Evolutionary conservation across 768 basidiomycete species (phyloP).

Genomic region (Psilocybe sp.): DNA sequence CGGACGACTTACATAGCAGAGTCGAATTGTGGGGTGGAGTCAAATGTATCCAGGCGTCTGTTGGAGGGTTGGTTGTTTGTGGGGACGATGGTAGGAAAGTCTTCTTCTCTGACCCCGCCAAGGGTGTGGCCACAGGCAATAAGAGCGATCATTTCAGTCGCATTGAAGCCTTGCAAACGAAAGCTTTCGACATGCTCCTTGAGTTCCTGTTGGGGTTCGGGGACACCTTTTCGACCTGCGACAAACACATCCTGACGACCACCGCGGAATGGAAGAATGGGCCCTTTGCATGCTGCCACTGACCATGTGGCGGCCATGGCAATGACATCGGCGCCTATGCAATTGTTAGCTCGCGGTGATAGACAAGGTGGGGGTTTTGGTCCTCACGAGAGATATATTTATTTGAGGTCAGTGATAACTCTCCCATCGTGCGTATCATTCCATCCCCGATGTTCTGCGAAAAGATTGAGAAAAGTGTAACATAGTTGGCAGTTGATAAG

Average conservation of each 20-base stretch:
- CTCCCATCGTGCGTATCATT: slow-evolving; percentile 32
- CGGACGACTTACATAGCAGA: slow-evolving; percentile 27
- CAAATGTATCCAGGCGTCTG: slow-evolving; percentile 26
- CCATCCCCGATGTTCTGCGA: slow-evolving; percentile 37
- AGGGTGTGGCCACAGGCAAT: slow-evolving; percentile 45
- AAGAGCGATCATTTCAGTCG: slow-evolving; percentile 41
- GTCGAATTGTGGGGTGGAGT: slow-evolving; percentile 34
- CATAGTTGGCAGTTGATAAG: background rate
- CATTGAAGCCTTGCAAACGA: slow-evolving; percentile 34
- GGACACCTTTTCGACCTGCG: slow-evolving; percentile 37
- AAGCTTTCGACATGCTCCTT: slow-evolving; percentile 32
- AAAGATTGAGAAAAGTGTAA: background rate
- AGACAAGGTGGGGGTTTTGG: background rate
- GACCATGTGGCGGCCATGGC: slow-evolving; percentile 35
- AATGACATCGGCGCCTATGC: slow-evolving; percentile 39
- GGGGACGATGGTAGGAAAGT: slow-evolving; percentile 35
- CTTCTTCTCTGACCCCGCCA: slow-evolving; percentile 38
- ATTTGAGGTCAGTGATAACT: slow-evolving; percentile 33
- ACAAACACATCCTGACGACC: slow-evolving; percentile 38
- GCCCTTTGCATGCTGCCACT: slow-evolving; percentile 39
- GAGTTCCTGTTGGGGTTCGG: slow-evolving; percentile 35
- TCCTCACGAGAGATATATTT: slow-evolving; percentile 39
- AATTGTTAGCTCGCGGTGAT: background rate
- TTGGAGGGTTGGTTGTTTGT: background rate
- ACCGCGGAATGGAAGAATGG: slow-evolving; percentile 37